Evolutionary conservation across 441 rosid species (phyloP).

Genomic region (Sinapis alba): DNA sequence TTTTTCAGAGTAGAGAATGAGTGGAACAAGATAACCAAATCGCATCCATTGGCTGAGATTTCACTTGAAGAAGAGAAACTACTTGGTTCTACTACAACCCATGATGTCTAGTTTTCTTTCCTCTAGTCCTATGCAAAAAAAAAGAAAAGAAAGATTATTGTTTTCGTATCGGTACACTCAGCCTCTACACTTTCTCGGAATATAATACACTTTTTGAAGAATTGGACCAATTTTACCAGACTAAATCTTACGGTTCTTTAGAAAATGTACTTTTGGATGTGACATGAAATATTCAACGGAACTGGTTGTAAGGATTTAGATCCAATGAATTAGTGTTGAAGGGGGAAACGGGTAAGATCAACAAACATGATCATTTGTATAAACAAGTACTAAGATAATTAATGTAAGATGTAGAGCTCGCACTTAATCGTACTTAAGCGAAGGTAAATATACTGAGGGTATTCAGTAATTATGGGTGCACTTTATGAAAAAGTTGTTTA

Average conservation of each 20-base stretch:
- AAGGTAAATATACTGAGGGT: neutral
- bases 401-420: neutral
- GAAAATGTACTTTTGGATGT: neutral
- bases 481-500: neutral
- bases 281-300: neutral
- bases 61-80: slow-evolving; percentile 61
- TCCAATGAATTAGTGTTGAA: neutral
- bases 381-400: neutral
- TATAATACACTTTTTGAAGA: neutral
- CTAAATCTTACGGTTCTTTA: neutral
- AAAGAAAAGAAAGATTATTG: neutral
- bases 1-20: slow-evolving; percentile 79
- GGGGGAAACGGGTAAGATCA: neutral
- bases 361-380: neutral
- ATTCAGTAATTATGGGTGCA: neutral
- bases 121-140: slow-evolving; percentile 27
- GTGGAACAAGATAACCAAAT: slow-evolving; percentile 72
- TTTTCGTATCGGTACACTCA: neutral
- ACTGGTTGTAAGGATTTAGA: neutral
- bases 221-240: slow-evolving; percentile 4
- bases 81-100: slow-evolving; percentile 49
- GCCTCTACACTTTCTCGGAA: neutral
- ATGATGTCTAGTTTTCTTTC: slow-evolving; percentile 45
- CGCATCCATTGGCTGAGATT: slow-evolving; percentile 49
- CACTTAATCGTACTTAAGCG: neutral